Evolutionary conservation across 2,329 filamentous ascomycete genomes (phyloP).

Genomic region (Fusarium brachygibbosum): DNA sequence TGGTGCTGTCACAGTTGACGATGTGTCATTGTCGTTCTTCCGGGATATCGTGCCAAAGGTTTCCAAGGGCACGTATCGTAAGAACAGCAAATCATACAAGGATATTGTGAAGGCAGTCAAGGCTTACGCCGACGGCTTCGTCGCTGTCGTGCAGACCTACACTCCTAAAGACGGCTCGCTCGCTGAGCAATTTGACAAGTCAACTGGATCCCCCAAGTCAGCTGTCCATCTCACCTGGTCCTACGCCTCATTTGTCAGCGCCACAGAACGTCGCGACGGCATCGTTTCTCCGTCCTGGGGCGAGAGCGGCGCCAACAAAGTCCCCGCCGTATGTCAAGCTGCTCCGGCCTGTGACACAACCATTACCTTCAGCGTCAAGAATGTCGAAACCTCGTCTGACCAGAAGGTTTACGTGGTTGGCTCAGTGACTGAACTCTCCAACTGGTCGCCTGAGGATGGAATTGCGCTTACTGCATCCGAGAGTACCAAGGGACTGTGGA

Average conservation of each 20-base stretch:
- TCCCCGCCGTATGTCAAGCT: conserved; percentile 37
- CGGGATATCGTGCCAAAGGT: conserved; percentile 20
- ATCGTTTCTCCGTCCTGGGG: conserved; percentile 69
- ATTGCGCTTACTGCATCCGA: conserved; percentile 65
- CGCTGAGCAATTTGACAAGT: conserved; percentile 73
- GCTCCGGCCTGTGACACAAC: conserved; percentile 45
- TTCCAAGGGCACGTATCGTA: conserved; percentile 25
- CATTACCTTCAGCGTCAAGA: conserved; percentile 42
- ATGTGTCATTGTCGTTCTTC: conserved; percentile 24
- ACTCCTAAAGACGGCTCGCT: conserved; percentile 71
- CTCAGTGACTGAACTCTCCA: conserved; percentile 56
- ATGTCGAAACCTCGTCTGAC: conserved; percentile 28
- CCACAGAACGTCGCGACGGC: conserved; percentile 66
- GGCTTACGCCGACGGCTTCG: conserved; percentile 30
- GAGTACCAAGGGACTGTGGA: conserved; percentile 65
- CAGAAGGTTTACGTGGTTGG: conserved; percentile 45
- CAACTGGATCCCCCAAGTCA: conserved; percentile 66
- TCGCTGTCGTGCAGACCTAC: conserved; percentile 69
- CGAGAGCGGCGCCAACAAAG: conserved; percentile 36
- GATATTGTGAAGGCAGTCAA: conserved; percentile 24
- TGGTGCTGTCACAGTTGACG: conserved; percentile 65
- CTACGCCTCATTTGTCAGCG: conserved; percentile 75
- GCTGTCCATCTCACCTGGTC: conserved; percentile 80
- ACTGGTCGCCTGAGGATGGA: conserved; percentile 57
- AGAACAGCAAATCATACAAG: conserved; percentile 18